Evolutionary conservation across 2,329 filamentous ascomycete genomes (phyloP).

Genomic region (Scolecobasidium constrictum): DNA sequence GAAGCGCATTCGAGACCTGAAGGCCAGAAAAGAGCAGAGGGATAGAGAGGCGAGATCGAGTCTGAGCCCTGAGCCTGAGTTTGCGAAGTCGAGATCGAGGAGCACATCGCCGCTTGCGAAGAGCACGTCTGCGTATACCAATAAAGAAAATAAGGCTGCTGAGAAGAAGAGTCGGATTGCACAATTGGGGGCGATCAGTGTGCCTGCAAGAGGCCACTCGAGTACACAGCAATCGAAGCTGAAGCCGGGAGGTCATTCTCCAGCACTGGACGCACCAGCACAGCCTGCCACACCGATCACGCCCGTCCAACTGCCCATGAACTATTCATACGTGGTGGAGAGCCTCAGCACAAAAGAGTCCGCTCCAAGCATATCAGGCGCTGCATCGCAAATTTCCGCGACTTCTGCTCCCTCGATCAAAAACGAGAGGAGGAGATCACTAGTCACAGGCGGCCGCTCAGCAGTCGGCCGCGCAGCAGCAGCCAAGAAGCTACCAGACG

Average conservation of each 20-base stretch:
- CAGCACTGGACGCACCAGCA: background rate
- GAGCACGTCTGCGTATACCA: background rate
- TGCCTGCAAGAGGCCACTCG: constrained; percentile 3
- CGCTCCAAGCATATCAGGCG: background rate
- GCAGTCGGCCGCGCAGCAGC: constrained; percentile 11
- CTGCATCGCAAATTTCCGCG: background rate
- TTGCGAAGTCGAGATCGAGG: background rate
- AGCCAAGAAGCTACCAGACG: background rate
- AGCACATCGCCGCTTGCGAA: background rate
- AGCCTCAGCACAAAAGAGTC: constrained; percentile 16
- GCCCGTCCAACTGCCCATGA: constrained; percentile 22
- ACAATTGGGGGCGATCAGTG: constrained; percentile 3
- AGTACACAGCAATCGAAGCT: background rate
- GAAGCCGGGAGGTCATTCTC: background rate
- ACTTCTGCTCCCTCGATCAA: background rate
- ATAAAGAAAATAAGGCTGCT: background rate
- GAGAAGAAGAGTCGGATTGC: constrained; percentile 1
- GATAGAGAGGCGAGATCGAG: constrained; percentile 28
- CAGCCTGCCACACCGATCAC: constrained; percentile 16
- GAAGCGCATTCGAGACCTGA: constrained; percentile 45
- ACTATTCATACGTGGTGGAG: constrained; percentile 28
- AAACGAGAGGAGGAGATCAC: background rate
- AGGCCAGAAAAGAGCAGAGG: constrained; percentile 45
- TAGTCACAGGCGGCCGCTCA: constrained; percentile 8
- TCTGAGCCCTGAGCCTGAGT: background rate